A percentile compares a stretch with the other conserved stretches of the same genome.
These are phyloP conservation scores for Dendrobium officinale DNA, from an alignment of 106 monocot genomes.

Conservation along the genomic window DNA sequence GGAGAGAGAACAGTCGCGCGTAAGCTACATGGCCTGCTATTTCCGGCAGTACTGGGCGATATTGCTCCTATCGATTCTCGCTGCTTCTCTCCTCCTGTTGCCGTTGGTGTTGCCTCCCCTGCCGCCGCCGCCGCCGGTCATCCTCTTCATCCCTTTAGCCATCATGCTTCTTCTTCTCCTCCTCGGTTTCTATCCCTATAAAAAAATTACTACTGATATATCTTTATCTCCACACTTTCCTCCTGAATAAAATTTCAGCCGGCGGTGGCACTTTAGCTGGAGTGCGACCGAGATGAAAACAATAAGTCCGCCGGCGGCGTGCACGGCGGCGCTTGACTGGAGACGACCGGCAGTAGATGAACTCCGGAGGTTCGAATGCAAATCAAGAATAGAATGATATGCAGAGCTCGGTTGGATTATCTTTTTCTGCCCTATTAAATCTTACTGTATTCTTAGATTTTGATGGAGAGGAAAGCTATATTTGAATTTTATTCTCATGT, in stretches of 20 bases:
- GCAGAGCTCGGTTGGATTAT: too few relatives aligned
- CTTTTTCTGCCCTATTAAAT: not conserved
- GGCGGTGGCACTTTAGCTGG: too few relatives aligned
- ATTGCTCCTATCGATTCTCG: not conserved
- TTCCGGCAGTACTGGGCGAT: not conserved
- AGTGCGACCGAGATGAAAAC: too few relatives aligned
- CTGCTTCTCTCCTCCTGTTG: not conserved
- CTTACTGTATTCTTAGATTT: not conserved
- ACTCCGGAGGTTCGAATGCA: too few relatives aligned
- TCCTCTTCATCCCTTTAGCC: not conserved
- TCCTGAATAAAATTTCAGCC: not conserved
- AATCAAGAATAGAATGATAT: too few relatives aligned
- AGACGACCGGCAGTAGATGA: too few relatives aligned
- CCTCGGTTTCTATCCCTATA: not conserved
- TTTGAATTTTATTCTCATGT: too few relatives aligned
- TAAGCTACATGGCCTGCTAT: not conserved
- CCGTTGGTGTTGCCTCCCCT: not conserved
- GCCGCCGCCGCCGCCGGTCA: not conserved
- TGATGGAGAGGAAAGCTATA: too few relatives aligned
- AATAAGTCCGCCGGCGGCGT: too few relatives aligned
- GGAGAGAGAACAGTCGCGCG: too few relatives aligned
- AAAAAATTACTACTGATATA: not conserved
- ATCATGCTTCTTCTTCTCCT: slow-evolving; percentile 2
- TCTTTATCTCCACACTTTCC: not conserved
- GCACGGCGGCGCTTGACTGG: too few relatives aligned